Conservation (phyloP, 2,329 filamentous ascomycete species). For the Cladosporium colombiae region DNA sequence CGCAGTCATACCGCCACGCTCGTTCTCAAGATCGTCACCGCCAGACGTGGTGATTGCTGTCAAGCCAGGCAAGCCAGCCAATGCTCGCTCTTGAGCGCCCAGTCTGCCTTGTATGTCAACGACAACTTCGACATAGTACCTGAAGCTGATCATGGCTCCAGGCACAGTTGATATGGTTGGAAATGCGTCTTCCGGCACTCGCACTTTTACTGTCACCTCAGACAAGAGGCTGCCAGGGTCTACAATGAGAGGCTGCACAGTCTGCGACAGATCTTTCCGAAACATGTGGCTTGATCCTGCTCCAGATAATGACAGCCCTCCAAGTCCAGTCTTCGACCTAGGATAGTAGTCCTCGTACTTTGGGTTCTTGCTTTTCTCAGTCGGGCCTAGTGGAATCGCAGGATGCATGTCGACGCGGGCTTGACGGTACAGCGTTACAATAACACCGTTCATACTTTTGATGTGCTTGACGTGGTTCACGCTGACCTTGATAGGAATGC, state of each 20-base stretch:
- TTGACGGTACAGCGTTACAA: slow-evolving; percentile 88
- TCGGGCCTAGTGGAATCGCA: slow-evolving; percentile 60
- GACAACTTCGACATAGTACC: slow-evolving; percentile 89
- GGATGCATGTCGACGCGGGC: slow-evolving; percentile 83
- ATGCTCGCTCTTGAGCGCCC: slow-evolving; percentile 65
- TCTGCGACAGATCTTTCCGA: slow-evolving; percentile 89
- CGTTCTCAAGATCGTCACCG: slow-evolving; percentile 16
- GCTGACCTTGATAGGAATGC: slow-evolving; percentile 73
- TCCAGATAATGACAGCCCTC: slow-evolving; percentile 81
- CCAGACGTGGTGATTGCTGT: slow-evolving; percentile 26
- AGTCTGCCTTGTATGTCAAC: slow-evolving; percentile 89
- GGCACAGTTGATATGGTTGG: slow-evolving; percentile 89
- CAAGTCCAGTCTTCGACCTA: slow-evolving; percentile 80
- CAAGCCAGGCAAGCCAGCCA: slow-evolving; percentile 31
- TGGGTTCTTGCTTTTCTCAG: slow-evolving; percentile 65
- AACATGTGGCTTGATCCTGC: slow-evolving; percentile 89
- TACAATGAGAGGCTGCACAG: slow-evolving; percentile 83
- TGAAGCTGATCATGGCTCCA: slow-evolving; percentile 91
- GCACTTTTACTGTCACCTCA: slow-evolving; percentile 77
- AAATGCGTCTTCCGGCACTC: slow-evolving; percentile 86
- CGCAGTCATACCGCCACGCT: slow-evolving; percentile 15
- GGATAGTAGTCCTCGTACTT: slow-evolving; percentile 85
- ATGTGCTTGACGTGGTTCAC: slow-evolving; percentile 87
- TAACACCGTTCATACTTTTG: slow-evolving; percentile 88
- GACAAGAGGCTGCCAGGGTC: slow-evolving; percentile 77